phyloP scores from a whole-genome alignment of 1,284 basidiomycete genomes.

The Tranzscheliella williamsii region DNA sequence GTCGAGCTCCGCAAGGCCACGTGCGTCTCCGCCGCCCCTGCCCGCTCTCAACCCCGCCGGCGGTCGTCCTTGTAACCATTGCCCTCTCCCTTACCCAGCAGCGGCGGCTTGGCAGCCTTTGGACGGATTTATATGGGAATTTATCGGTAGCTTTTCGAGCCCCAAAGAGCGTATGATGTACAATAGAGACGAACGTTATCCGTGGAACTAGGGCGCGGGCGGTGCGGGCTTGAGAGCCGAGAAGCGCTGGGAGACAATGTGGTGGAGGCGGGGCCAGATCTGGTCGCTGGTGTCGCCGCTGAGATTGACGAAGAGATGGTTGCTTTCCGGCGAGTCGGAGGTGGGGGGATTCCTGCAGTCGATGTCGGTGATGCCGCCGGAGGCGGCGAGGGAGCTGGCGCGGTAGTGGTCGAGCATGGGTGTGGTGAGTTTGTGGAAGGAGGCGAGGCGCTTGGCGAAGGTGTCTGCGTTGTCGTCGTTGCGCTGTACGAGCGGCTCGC shows the following conservation, averaged over 20 bases:
- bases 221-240: slow-evolving; percentile 4
- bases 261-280: slow-evolving; percentile 83
- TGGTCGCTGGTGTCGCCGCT: slow-evolving; percentile 83
- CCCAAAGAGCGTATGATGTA: too few species aligned
- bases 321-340: neutral
- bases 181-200: too few species aligned
- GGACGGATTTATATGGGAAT: too few species aligned
- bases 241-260: slow-evolving; percentile 62
- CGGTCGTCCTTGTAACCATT: too few species aligned
- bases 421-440: slow-evolving; percentile 85
- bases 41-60: too few species aligned
- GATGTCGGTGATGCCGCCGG: slow-evolving; percentile 11
- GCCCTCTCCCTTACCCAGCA: too few species aligned
- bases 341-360: slow-evolving; percentile 10
- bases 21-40: too few species aligned
- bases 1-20: too few species aligned
- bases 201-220: too few species aligned
- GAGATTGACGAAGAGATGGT: slow-evolving; percentile 70
- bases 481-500: slow-evolving; percentile 83
- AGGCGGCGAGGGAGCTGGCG: slow-evolving; percentile 63
- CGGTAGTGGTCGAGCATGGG: slow-evolving; percentile 81
- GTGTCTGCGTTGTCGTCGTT: slow-evolving; percentile 87
- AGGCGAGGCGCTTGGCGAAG: slow-evolving; percentile 76
- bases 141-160: too few species aligned
- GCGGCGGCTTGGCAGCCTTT: too few species aligned